Conservation (phyloP, 192 early-diverging fungal species). For the Diversispora eburnea region DNA sequence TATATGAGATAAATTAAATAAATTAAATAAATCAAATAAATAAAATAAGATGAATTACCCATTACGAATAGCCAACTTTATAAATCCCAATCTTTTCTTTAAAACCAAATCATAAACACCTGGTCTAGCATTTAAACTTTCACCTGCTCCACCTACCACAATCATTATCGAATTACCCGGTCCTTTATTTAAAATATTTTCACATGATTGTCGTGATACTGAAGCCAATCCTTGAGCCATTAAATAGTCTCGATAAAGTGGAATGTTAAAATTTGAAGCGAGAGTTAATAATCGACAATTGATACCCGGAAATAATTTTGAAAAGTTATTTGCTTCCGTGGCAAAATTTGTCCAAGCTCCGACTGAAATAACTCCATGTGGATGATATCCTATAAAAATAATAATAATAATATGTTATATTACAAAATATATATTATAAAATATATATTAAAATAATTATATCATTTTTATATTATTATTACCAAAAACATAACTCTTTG, state of each 20-base stretch:
- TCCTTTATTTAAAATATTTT: conserved; percentile 68
- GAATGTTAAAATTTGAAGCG: conserved; percentile 75
- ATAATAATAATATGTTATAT: background rate
- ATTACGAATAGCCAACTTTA: conserved; percentile 80
- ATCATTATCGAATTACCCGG: conserved; percentile 71
- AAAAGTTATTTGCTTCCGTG: conserved; percentile 76
- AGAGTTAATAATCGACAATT: conserved; percentile 77
- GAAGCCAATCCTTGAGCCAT: conserved; percentile 75
- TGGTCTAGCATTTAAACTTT: conserved; percentile 69
- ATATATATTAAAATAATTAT: background rate
- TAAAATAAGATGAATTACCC: conserved; percentile 39
- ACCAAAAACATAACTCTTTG: conserved; percentile 85
- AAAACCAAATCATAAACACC: conserved; percentile 66
- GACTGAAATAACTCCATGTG: conserved; percentile 85
- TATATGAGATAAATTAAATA: background rate
- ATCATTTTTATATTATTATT: background rate
- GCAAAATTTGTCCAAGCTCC: conserved; percentile 80
- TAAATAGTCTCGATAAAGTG: conserved; percentile 81
- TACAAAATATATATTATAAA: conserved; percentile 4
- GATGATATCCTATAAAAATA: conserved; percentile 65
- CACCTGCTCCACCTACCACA: conserved; percentile 89
- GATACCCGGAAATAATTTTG: conserved; percentile 75
- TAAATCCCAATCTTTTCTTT: conserved; percentile 82
- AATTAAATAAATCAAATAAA: background rate
- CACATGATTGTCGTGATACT: conserved; percentile 72